Base-by-base conservation (phyloP, 495 filamentous ascomycete species). In the Xanthoparmelia taractica region DNA sequence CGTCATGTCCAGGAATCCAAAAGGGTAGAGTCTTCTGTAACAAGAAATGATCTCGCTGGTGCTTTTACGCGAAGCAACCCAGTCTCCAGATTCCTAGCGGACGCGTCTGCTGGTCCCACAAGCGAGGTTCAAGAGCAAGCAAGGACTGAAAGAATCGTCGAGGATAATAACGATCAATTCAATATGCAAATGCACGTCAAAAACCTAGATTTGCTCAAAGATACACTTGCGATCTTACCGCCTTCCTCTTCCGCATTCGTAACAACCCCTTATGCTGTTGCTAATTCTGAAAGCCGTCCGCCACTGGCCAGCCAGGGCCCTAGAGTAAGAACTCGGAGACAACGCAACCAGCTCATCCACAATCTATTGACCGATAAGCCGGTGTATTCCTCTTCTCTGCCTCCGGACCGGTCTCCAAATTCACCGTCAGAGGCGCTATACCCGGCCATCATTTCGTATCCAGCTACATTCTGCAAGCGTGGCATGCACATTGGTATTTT, bases 311-410 rank as follows among this genome's bases (percentile, higher is more conserved):
- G 74, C 34, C 69, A 84, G 37, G 74, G 84, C 1, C 84, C 86
- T 7, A 84, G 83, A 55, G 88, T 92, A 2, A 82, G 84, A 54
- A 92, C 90, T 0, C 81, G 91, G 64, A 80, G 84, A 58, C 86
- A 87, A 71, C 85, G 89, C 66, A 97, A 99, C 70, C 91, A 92
- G 1, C 80, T 99, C 15, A 97, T 99, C 60, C 94, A 97, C 74
- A 97, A 95, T 68, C 86, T 97, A 11, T 82, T 99, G 23, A 99
- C 94, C 20, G 92, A 99, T 74, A 93, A 96, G 71, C 94, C 94
- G 2, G 78, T 90, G 27, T 86, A 91, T 64, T 97, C 92, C 13
- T 91, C 94, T 2, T 99, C 94, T 0, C 79, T 99, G 1, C 94
- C 94, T 0, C 74, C 84, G 6, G 81, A 83, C 56, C 81, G 86